Conservation (phyloP, 345 rosid species). For the Acer yangbiense region DNA sequence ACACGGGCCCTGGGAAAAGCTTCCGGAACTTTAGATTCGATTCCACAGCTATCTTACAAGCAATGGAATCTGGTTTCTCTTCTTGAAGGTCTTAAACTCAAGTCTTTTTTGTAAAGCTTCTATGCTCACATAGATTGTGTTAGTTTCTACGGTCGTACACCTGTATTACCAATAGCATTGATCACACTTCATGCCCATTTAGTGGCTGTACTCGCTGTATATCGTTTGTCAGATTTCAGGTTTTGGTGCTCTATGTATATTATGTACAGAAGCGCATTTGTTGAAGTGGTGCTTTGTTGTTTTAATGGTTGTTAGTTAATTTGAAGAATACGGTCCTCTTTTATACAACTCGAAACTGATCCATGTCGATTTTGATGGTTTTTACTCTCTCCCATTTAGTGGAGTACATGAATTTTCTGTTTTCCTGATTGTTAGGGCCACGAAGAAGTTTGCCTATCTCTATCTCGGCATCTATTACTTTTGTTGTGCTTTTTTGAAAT, state of each 20-base stretch:
- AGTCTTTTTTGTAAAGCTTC: slow-evolving; percentile 23
- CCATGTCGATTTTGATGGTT: neutral
- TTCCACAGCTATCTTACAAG: slow-evolving; percentile 54
- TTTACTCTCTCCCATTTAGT: neutral
- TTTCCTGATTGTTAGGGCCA: neutral
- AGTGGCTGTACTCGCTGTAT: slow-evolving; percentile 27
- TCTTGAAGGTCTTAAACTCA: slow-evolving; percentile 11
- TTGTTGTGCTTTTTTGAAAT: neutral
- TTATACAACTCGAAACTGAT: neutral
- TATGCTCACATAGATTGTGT: slow-evolving; percentile 23
- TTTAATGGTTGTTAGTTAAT: slow-evolving; percentile 1
- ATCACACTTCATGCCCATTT: slow-evolving; percentile 8
- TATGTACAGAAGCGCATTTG: slow-evolving; percentile 31
- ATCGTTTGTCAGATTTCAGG: slow-evolving; percentile 23
- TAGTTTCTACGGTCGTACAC: slow-evolving; percentile 21
- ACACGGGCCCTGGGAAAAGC: slow-evolving; percentile 59
- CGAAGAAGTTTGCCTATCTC: neutral
- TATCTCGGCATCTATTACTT: neutral
- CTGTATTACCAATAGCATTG: slow-evolving; percentile 12
- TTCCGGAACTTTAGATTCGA: slow-evolving; percentile 73
- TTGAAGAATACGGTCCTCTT: neutral
- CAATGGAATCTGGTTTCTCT: slow-evolving; percentile 65
- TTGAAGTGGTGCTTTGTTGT: slow-evolving; percentile 4
- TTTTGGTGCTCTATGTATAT: slow-evolving; percentile 36
- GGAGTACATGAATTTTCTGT: neutral